Percentiles rank a stretch among this genome's conserved stretches.
These are phyloP conservation scores for Colletotrichum tanaceti DNA, from an alignment of 2,329 filamentous ascomycete genomes.

Conservation along the genomic window DNA sequence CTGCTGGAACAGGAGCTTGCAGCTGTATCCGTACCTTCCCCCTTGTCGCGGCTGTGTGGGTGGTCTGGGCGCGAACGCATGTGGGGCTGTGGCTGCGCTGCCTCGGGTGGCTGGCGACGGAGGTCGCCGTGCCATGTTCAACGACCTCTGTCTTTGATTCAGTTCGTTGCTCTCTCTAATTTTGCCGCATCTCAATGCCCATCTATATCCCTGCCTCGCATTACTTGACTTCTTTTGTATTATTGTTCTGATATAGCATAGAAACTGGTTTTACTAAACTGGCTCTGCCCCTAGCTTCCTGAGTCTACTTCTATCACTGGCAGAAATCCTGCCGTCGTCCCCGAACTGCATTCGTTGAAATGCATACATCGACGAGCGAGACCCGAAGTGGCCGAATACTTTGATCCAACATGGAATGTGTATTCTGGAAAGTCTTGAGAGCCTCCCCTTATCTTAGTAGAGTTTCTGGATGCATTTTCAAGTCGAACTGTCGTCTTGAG, in stretches of 20 bases:
- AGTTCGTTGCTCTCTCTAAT: no score
- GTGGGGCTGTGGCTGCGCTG: conserved; percentile 20
- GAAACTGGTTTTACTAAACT: background rate
- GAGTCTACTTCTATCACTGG: no score
- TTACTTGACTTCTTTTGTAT: background rate
- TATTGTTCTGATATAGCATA: rapidly evolving
- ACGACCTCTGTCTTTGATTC: conserved; percentile 29
- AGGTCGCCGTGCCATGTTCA: conserved; percentile 23
- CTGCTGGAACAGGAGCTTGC: conserved; percentile 9
- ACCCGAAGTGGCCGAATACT: no score
- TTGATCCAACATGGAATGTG: no score
- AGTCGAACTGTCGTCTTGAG: background rate
- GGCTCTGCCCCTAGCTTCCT: no score
- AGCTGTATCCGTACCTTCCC: conserved; percentile 29
- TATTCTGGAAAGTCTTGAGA: background rate
- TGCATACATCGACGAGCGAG: no score
- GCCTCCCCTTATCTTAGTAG: no score
- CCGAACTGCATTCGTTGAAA: no score
- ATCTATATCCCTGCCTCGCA: background rate
- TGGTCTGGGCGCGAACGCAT: conserved; percentile 26
- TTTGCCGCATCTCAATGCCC: background rate
- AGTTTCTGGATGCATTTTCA: no score
- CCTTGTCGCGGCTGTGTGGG: conserved; percentile 30
- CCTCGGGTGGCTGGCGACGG: conserved; percentile 35
- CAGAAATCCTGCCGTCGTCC: no score